Evolutionary conservation across 306 rosid species (phyloP).

Genomic region (Vigna nakashimae): DNA sequence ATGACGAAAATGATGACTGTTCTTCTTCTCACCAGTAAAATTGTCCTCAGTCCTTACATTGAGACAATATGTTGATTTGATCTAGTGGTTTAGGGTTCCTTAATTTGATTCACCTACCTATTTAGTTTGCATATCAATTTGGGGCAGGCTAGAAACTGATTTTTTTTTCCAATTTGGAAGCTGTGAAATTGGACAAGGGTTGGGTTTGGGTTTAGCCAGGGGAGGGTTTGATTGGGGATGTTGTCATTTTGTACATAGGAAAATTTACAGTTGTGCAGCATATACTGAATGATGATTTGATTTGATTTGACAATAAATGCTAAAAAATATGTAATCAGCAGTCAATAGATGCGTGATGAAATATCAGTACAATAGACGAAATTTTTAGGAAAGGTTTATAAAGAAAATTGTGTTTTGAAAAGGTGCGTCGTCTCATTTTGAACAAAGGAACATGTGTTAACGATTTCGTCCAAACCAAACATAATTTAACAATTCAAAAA

Average conservation of each 20-base stretch:
- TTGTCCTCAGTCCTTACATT: slow-evolving; percentile 15
- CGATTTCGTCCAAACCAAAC: not conserved
- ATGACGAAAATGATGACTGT: slow-evolving; percentile 47
- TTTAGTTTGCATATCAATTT: slow-evolving; percentile 34
- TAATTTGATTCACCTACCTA: not conserved
- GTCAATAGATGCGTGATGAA: not conserved
- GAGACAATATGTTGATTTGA: not conserved
- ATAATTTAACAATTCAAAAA: not conserved
- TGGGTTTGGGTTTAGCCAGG: slow-evolving; percentile 13
- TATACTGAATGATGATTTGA: slow-evolving; percentile 31
- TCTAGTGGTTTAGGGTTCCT: slow-evolving; percentile 5
- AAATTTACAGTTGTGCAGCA: slow-evolving; percentile 22
- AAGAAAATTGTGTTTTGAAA: not conserved
- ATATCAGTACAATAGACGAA: not conserved
- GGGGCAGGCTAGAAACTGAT: slow-evolving; percentile 15
- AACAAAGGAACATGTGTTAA: not conserved
- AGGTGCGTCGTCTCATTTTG: not conserved
- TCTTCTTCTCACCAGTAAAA: slow-evolving; percentile 31
- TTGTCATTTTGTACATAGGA: slow-evolving; percentile 48
- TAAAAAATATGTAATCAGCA: not conserved
- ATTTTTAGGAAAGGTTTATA: not conserved
- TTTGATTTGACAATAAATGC: slow-evolving; percentile 26
- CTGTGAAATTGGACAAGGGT: slow-evolving; percentile 47
- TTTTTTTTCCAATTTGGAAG: slow-evolving; percentile 1
- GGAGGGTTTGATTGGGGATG: slow-evolving; percentile 46